Percentiles rank a stretch among this genome's conserved stretches.
These are phyloP conservation scores for Aureobasidium subglaciale DNA, from an alignment of 2,329 filamentous ascomycete species.

Conservation along the genomic window DNA sequence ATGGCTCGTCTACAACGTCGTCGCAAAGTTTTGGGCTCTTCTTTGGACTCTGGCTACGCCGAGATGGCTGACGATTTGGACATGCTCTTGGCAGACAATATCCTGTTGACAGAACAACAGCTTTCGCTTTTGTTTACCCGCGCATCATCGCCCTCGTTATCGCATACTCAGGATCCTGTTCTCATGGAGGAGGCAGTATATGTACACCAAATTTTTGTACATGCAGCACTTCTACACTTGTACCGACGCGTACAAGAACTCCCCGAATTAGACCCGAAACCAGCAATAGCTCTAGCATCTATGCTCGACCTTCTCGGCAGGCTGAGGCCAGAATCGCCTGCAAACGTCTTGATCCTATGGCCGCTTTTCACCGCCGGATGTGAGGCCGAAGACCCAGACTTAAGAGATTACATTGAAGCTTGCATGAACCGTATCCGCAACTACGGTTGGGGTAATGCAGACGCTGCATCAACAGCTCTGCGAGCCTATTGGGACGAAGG, in stretches of 20 bases:
- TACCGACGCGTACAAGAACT: constrained; percentile 12
- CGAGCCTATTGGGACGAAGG: constrained; percentile 3
- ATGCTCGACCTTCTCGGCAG: not conserved
- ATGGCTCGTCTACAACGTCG: constrained; percentile 13
- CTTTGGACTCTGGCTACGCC: not conserved
- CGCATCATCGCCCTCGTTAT: constrained; percentile 1
- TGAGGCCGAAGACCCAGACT: not conserved
- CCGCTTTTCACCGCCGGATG: constrained; percentile 13
- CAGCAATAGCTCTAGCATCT: not conserved
- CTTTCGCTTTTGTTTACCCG: not conserved
- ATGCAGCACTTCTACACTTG: not conserved
- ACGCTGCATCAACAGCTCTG: not conserved
- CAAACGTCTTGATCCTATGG: constrained; percentile 11
- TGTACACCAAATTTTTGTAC: constrained; percentile 10
- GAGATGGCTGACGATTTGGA: constrained; percentile 12
- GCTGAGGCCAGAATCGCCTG: constrained; percentile 5
- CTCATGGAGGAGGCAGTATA: not conserved
- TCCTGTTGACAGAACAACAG: constrained; percentile 8
- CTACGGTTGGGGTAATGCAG: constrained; percentile 11
- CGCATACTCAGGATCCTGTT: not conserved
- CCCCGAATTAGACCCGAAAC: not conserved
- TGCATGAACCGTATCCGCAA: not conserved
- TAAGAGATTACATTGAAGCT: not conserved
- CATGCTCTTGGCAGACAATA: constrained; percentile 4
- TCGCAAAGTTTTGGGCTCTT: not conserved